Evolutionary conservation across 2,329 filamentous ascomycete species (phyloP).

Genomic region (Ophiostoma populinum): DNA sequence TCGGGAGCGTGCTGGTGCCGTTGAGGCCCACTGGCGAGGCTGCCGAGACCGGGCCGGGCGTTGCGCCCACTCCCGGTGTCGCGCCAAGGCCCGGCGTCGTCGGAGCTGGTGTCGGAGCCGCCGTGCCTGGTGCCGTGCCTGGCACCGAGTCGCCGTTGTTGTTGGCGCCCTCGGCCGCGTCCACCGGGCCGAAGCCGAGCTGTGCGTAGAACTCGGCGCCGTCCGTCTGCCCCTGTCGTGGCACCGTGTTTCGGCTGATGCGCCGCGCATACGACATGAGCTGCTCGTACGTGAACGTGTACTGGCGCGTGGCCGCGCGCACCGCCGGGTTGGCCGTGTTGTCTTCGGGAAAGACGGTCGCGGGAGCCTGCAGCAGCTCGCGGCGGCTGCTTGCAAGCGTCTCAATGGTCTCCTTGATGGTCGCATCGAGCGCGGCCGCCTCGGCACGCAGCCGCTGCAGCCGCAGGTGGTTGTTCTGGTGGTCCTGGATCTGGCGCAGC

Average conservation of each 20-base stretch:
- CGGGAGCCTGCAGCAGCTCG: conserved; percentile 48
- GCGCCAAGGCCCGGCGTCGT: conserved; percentile 5
- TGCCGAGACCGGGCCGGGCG: not conserved
- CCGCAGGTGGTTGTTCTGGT: conserved; percentile 57
- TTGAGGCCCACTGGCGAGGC: not conserved
- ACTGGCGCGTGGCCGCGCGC: conserved; percentile 20
- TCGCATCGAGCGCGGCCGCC: conserved; percentile 47
- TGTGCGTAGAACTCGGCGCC: conserved; percentile 14
- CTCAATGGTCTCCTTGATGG: conserved; percentile 53
- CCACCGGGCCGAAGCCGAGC: not conserved
- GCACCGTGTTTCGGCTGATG: conserved; percentile 65
- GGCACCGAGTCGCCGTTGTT: not conserved
- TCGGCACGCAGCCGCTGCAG: conserved; percentile 52
- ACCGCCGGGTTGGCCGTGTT: conserved; percentile 8
- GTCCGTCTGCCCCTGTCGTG: conserved; percentile 37
- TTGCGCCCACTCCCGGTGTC: not conserved
- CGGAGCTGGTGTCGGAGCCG: conserved; percentile 9
- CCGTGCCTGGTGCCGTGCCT: conserved; percentile 6
- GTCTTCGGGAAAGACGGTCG: conserved; percentile 34
- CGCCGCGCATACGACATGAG: conserved; percentile 62
- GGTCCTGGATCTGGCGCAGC: conserved; percentile 50
- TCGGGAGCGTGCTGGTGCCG: conserved; percentile 1
- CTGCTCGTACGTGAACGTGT: conserved; percentile 50
- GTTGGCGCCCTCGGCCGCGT: not conserved
- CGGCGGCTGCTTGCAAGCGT: conserved; percentile 56